A percentile compares a stretch with the other conserved stretches of the same genome.
Evolutionary conservation across 164 flowering plant genomes (phyloP).

Genomic region (grape (Vitis vinifera)): ASM3070453v1 NC_081816.1:16595001-16595500

Average conservation of each 20-base stretch:
- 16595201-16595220: conserved; percentile 69
- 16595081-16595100: conserved; percentile 36
- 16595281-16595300: conserved; percentile 86
- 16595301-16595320: background rate
- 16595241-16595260: conserved; percentile 77
- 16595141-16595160: conserved; percentile 34
- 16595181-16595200: conserved; percentile 60
- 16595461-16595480: conserved; percentile 9
- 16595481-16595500: background rate
- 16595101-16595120: conserved; percentile 32
- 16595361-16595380: conserved; percentile 56
- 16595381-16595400: conserved; percentile 93
- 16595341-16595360: background rate
- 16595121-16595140: conserved; percentile 26
- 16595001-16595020: no score
- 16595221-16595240: conserved; percentile 82
- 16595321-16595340: conserved; percentile 3
- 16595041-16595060: conserved; percentile 99
- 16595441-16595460: conserved; percentile 15
- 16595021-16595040: conserved; percentile 32
- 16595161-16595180: conserved; percentile 40
- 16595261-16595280: conserved; percentile 94
- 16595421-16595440: conserved; percentile 81
- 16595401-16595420: conserved; percentile 89
- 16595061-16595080: conserved; percentile 69